These are phyloP conservation scores for Acidiella bohemica DNA, from an alignment of 495 filamentous ascomycete species.

Conservation along the genomic window DNA sequence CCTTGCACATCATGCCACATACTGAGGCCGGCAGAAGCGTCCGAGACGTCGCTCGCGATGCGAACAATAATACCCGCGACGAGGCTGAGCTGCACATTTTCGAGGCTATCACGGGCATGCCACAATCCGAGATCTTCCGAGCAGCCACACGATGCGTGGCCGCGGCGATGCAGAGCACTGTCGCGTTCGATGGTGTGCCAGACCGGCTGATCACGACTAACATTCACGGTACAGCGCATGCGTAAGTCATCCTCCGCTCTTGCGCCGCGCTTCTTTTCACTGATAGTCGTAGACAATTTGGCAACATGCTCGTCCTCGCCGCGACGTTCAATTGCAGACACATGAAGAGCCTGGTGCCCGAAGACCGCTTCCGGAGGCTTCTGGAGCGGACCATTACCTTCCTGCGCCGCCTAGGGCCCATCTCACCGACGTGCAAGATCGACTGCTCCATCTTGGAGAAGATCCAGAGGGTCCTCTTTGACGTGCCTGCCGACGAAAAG, in stretches of 20 bases:
- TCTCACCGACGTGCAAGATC: slow-evolving; percentile 12
- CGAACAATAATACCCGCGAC: slow-evolving; percentile 11
- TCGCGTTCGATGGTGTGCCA: slow-evolving; percentile 55
- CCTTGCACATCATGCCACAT: slow-evolving; percentile 37
- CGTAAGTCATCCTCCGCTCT: slow-evolving; percentile 48
- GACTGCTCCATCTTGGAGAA: slow-evolving; percentile 15
- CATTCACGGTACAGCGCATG: slow-evolving; percentile 89
- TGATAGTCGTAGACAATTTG: slow-evolving; percentile 63
- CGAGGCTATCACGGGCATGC: slow-evolving; percentile 15
- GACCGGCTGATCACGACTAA: slow-evolving; percentile 77
- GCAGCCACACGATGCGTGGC: slow-evolving; percentile 40
- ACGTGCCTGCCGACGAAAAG: slow-evolving; percentile 6
- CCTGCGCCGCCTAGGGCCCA: slow-evolving; percentile 27
- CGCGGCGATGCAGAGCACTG: slow-evolving; percentile 71
- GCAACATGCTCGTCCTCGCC: slow-evolving; percentile 79
- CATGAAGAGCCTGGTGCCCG: slow-evolving; percentile 32
- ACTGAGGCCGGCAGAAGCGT: slow-evolving; percentile 3
- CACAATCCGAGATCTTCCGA: slow-evolving; percentile 30
- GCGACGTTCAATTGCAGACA: slow-evolving; percentile 53
- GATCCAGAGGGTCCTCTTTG: slow-evolving; percentile 8
- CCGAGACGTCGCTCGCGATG: slow-evolving; percentile 10
- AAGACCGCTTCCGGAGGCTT: slow-evolving; percentile 36
- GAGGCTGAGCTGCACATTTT: slow-evolving; percentile 16
- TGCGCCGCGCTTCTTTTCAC: neutral
- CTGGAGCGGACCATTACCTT: slow-evolving; percentile 57